These are phyloP conservation scores for Ceratobasidium sp. DNA, from an alignment of 1,284 basidiomycete species.

Conservation along the genomic window DNA sequence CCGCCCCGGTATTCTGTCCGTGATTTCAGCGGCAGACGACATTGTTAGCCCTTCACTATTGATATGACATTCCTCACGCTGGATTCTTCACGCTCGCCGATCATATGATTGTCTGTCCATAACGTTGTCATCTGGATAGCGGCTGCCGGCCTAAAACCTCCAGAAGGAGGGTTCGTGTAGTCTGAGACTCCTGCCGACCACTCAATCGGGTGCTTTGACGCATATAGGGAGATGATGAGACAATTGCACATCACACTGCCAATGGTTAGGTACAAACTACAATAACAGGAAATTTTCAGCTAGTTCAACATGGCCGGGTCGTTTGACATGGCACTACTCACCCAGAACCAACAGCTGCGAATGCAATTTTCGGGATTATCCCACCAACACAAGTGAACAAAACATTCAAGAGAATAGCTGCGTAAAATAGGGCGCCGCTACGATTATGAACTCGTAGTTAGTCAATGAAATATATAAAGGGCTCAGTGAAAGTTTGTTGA, in stretches of 20 bases:
- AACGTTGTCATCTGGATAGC: too few species aligned
- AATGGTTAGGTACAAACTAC: slow-evolving; percentile 2
- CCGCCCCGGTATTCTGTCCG: too few species aligned
- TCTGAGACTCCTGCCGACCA: not conserved
- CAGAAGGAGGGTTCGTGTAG: too few species aligned
- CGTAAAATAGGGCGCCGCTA: slow-evolving; percentile 7
- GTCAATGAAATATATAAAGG: too few species aligned
- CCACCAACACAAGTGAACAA: slow-evolving; percentile 24
- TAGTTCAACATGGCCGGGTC: not conserved
- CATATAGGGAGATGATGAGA: slow-evolving; percentile 22
- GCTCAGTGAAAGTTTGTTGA: not conserved
- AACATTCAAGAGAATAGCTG: not conserved
- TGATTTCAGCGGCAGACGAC: too few species aligned
- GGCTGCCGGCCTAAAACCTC: too few species aligned
- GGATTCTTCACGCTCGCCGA: too few species aligned
- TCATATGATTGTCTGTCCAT: too few species aligned
- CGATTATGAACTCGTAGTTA: not conserved
- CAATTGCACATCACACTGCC: slow-evolving; percentile 27
- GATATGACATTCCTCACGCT: too few species aligned
- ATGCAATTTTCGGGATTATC: not conserved
- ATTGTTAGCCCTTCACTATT: too few species aligned
- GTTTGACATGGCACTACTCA: not conserved
- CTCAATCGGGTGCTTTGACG: not conserved
- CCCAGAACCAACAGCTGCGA: slow-evolving; percentile 28
- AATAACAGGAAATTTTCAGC: too few species aligned